Conservation (phyloP, 2,329 filamentous ascomycete genomes). For the Fusarium sp. region DNA sequence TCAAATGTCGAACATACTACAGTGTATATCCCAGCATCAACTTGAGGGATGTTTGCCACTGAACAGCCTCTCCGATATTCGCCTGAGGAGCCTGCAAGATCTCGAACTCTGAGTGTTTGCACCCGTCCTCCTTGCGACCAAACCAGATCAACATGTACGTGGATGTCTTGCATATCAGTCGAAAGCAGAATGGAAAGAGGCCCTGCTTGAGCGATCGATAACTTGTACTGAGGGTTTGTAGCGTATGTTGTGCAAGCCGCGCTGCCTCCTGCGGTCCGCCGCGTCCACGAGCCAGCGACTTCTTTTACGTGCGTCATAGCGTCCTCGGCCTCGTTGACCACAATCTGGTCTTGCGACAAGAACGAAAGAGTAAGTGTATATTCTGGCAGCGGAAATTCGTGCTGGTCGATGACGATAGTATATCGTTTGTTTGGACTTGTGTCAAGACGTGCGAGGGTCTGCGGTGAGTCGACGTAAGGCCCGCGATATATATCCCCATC, state of each 20-base stretch:
- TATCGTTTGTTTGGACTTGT: constrained; percentile 58
- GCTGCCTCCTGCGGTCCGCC: constrained; percentile 86
- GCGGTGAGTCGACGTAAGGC: constrained; percentile 93
- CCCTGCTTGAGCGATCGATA: constrained; percentile 69
- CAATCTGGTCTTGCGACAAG: constrained; percentile 76
- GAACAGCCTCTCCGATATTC: constrained; percentile 88
- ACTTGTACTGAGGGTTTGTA: constrained; percentile 87
- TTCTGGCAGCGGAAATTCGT: constrained; percentile 77
- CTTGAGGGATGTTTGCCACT: constrained; percentile 69
- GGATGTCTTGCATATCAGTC: constrained; percentile 73
- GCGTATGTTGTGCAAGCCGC: constrained; percentile 80
- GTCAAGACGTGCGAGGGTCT: constrained; percentile 82
- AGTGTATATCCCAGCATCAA: constrained; percentile 84
- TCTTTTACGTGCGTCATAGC: constrained; percentile 70
- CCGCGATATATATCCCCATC: constrained; percentile 79
- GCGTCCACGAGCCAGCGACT: constrained; percentile 77
- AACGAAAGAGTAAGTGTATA: constrained; percentile 91
- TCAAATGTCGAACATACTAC: constrained; percentile 94
- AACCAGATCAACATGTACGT: constrained; percentile 87
- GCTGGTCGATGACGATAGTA: constrained; percentile 79
- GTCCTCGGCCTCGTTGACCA: constrained; percentile 72
- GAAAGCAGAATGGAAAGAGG: constrained; percentile 81
- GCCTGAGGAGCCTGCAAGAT: constrained; percentile 86
- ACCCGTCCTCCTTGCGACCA: constrained; percentile 82
- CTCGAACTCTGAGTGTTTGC: constrained; percentile 76